Conservation (phyloP, 140 eudicot species). For the Stevia rebaudiana region DNA sequence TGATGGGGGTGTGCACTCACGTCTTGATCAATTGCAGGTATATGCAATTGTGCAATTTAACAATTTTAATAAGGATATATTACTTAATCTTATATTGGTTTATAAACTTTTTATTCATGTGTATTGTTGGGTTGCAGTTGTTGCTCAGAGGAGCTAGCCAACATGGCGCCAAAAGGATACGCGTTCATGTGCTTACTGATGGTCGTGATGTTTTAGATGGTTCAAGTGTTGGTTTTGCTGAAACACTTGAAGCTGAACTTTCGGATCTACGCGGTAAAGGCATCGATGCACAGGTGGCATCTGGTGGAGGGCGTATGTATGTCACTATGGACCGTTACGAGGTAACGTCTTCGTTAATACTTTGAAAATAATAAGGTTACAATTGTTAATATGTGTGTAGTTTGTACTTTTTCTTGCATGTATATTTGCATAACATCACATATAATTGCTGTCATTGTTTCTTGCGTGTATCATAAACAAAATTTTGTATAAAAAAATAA, state of each 20-base stretch:
- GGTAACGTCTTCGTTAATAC: constrained; percentile 31
- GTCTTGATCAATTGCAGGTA: constrained; percentile 94
- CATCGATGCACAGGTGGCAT: constrained; percentile 83
- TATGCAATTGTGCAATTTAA: not conserved
- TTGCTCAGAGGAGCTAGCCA: constrained; percentile 86
- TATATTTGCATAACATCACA: not conserved
- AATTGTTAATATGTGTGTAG: not conserved
- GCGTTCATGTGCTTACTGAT: constrained; percentile 86
- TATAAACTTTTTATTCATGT: not conserved
- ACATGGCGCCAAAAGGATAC: constrained; percentile 91
- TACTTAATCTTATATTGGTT: not conserved
- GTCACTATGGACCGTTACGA: constrained; percentile 99
- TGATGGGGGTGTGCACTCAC: constrained; percentile 98
- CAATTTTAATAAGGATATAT: not conserved
- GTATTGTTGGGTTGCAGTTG: constrained; percentile 40
- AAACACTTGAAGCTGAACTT: constrained; percentile 78
- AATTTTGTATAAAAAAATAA: not conserved
- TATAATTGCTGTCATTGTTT: not conserved
- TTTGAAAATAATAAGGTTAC: not conserved
- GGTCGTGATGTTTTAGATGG: constrained; percentile 99
- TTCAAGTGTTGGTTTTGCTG: constrained; percentile 85
- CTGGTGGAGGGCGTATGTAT: constrained; percentile 99
- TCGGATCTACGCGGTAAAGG: constrained; percentile 66
- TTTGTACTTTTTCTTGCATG: not conserved
- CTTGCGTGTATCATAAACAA: not conserved